These are phyloP conservation scores for Leccinum variabile DNA, from an alignment of 1,284 basidiomycete species.

Conservation along the genomic window DNA sequence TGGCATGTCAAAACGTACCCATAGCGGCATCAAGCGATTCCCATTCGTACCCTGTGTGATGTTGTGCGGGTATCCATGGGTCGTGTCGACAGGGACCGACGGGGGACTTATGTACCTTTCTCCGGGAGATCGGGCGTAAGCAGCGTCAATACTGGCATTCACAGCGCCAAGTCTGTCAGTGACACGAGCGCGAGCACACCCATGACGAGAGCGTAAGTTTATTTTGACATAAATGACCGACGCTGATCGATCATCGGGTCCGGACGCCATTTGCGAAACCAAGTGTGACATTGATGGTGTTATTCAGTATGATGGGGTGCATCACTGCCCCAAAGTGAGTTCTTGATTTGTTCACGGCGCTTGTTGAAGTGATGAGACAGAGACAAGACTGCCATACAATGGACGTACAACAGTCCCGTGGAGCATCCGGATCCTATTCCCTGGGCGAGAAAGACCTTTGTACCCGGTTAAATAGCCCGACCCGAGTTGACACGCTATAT, in stretches of 20 bases:
- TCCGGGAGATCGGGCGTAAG: constrained; percentile 34
- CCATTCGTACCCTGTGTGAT: constrained; percentile 30
- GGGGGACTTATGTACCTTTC: constrained; percentile 16
- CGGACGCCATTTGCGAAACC: too few relatives aligned
- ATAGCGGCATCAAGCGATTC: constrained; percentile 26
- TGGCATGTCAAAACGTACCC: constrained; percentile 18
- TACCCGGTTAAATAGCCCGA: neutral
- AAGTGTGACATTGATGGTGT: too few relatives aligned
- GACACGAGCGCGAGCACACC: constrained; percentile 11
- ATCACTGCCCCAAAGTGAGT: too few relatives aligned
- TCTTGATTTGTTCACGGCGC: too few relatives aligned
- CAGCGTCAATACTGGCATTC: constrained; percentile 25
- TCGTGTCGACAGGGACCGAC: neutral
- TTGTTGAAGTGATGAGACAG: too few relatives aligned
- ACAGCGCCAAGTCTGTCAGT: constrained; percentile 22
- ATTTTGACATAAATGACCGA: neutral
- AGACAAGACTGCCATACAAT: too few relatives aligned
- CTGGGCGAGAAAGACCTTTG: constrained; percentile 38
- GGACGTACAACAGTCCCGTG: constrained; percentile 31
- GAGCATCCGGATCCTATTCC: constrained; percentile 36
- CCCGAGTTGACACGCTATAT: neutral
- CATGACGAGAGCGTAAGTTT: neutral
- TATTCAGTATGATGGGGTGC: too few relatives aligned
- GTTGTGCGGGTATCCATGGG: neutral
- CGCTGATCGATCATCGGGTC: neutral